Evolutionary conservation across 257 asterid genomes (phyloP), one percentile per base, ranked within the genome.

Genomic region (Solanum pimpinellifolium): DNA sequence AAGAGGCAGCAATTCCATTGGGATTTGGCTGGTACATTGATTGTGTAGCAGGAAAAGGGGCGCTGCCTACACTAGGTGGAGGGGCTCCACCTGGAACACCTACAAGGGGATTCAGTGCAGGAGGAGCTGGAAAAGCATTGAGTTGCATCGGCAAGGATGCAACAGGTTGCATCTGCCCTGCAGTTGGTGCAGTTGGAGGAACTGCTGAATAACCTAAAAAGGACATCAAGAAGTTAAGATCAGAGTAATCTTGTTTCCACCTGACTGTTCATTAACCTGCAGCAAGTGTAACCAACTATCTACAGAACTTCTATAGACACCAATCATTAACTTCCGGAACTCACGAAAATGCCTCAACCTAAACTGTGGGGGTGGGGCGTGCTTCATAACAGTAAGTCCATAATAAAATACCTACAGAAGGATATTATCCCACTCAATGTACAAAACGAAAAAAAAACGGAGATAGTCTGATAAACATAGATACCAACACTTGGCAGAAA

Each of bases 141-240:
- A 87, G 88, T 62, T 83, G 93, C 60, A 78, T 74, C 41, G 91
- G 91, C 84, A 91, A 59, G 35, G 92, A 83, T 68, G 93, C 41
- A 69, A 74, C 87, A 81, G 89, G 90, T 12, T 88, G 90, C 66
- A 86, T 91, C 73, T 90, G 93, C 90, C 91, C 90, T 42, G 76
- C 59, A 81, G 41, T 46, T n/a, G 90, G 80, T 29, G 90, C 88
- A 87, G 78, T 76, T 91, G 88, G 83, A 69, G 89, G 88, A 25
- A 87, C 73, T 37, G 73, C 75, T 27, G 87, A 87, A 88, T 91
- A 93, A 89, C 94, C 94, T 93, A 84, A 88, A 68, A 87, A 68
- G 87, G 60, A 85, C 78, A 78, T 29, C 70, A 73, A 13, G 52
- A 33, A 0, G 21, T 66, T 15, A 86, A 80, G 52, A 85, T 20